Conservation (phyloP, 1,284 basidiomycete species). For the Omphalotus olearius region DNA sequence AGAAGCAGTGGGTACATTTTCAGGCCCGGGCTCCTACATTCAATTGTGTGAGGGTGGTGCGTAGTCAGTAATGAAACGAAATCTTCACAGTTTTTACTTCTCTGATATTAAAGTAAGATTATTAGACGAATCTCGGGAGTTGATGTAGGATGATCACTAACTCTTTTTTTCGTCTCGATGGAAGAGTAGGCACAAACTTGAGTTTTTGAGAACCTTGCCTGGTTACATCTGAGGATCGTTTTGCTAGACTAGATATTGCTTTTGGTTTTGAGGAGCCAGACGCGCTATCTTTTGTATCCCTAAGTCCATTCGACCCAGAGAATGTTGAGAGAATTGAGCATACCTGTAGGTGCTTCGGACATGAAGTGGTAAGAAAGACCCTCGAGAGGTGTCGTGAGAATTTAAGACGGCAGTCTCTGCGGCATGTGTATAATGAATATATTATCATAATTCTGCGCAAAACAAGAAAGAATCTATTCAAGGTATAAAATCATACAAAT, state of each 20-base stretch:
- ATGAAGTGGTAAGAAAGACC: slow-evolving; percentile 8
- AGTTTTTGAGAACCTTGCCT: slow-evolving; percentile 68
- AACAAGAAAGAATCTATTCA: too few species aligned
- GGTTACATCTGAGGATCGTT: slow-evolving; percentile 66
- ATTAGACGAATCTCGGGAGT: slow-evolving; percentile 7
- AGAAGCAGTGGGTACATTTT: slow-evolving; percentile 27
- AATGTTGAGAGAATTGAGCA: not conserved
- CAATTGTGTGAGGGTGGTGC: slow-evolving; percentile 16
- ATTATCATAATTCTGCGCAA: too few species aligned
- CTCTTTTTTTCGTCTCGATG: slow-evolving; percentile 71
- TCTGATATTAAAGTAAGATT: slow-evolving; percentile 20
- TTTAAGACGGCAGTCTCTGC: too few species aligned
- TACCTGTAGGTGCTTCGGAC: slow-evolving; percentile 14
- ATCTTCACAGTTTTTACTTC: slow-evolving; percentile 38
- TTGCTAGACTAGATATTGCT: slow-evolving; percentile 70
- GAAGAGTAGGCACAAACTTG: slow-evolving; percentile 76
- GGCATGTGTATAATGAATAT: too few species aligned
- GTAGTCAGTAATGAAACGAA: slow-evolving; percentile 9
- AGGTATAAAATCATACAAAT: too few species aligned
- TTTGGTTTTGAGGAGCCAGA: slow-evolving; percentile 31
- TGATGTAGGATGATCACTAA: slow-evolving; percentile 18
- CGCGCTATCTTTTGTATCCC: slow-evolving; percentile 13
- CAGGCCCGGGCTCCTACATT: slow-evolving; percentile 48
- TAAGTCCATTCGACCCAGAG: slow-evolving; percentile 3
- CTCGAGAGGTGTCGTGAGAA: too few species aligned